These are phyloP conservation scores for Ophiostoma ulmi DNA, from an alignment of 2,329 filamentous ascomycete genomes.

Conservation along the genomic window DNA sequence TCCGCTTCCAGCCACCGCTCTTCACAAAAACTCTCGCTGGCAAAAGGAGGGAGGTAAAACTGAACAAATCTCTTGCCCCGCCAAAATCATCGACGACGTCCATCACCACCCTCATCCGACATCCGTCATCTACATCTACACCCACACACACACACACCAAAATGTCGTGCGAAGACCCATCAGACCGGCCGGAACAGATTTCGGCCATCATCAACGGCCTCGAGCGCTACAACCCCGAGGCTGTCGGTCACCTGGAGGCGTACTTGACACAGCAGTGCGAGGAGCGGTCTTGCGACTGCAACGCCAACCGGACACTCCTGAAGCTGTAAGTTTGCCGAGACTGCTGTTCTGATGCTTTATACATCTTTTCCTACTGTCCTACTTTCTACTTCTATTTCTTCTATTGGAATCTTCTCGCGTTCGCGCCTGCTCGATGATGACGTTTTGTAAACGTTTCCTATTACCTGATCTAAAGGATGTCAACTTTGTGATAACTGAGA, in stretches of 20 bases:
- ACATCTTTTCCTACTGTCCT: constrained; percentile 23
- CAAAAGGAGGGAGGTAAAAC: constrained; percentile 21
- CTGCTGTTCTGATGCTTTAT: not conserved
- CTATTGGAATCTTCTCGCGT: constrained; percentile 3
- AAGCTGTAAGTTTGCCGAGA: constrained; percentile 73
- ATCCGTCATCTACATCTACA: not conserved
- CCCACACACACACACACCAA: not conserved
- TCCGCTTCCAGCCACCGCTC: constrained; percentile 22
- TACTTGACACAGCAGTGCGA: constrained; percentile 96
- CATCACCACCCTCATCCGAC: not conserved
- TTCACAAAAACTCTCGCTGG: constrained; percentile 26
- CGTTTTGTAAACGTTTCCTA: constrained; percentile 91
- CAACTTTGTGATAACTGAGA: constrained; percentile 55
- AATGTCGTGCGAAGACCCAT: constrained; percentile 76
- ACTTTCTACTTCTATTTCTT: not conserved
- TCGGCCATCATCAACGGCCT: constrained; percentile 92
- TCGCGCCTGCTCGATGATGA: constrained; percentile 55
- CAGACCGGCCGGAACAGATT: constrained; percentile 88
- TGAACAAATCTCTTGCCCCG: constrained; percentile 21
- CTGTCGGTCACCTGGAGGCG: constrained; percentile 84
- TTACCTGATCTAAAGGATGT: constrained; percentile 85
- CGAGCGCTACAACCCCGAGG: constrained; percentile 98
- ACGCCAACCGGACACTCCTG: constrained; percentile 90
- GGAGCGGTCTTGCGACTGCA: constrained; percentile 88
- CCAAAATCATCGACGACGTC: constrained; percentile 12